Conservation (phyloP, 768 basidiomycete species). For the Phylloporus scabripes region DNA sequence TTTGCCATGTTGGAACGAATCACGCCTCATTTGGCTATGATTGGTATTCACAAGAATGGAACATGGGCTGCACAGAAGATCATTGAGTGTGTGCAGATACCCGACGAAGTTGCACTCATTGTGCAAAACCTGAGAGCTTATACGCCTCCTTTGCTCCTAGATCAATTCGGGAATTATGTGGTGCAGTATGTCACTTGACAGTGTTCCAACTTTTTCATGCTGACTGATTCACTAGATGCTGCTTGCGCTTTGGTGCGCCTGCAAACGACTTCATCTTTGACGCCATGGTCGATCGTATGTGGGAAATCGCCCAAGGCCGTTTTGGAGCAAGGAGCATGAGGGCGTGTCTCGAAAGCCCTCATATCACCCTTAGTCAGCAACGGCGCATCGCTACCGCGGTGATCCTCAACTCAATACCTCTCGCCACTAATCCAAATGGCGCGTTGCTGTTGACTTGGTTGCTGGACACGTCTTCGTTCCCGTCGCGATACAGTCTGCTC, state of each 20-base stretch:
- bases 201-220: not conserved
- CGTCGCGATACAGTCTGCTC: slow-evolving; percentile 89
- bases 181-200: slow-evolving; percentile 60
- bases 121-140: slow-evolving; percentile 86
- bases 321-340: slow-evolving; percentile 98
- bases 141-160: slow-evolving; percentile 87
- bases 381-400: slow-evolving; percentile 92
- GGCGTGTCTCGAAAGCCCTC: slow-evolving; percentile 89
- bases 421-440: slow-evolving; percentile 97
- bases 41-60: slow-evolving; percentile 98
- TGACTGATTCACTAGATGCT: slow-evolving; percentile 51
- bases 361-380: slow-evolving; percentile 83
- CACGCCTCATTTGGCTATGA: slow-evolving; percentile 90
- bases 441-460: slow-evolving; percentile 95
- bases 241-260: slow-evolving; percentile 85
- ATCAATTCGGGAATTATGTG: slow-evolving; percentile 92
- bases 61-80: slow-evolving; percentile 99
- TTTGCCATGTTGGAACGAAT: slow-evolving; percentile 93
- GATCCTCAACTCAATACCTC: slow-evolving; percentile 94
- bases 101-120: slow-evolving; percentile 82
- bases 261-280: slow-evolving; percentile 96
- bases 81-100: slow-evolving; percentile 86
- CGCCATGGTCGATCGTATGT: slow-evolving; percentile 95
- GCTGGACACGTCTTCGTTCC: slow-evolving; percentile 90
- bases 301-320: slow-evolving; percentile 97